Percentiles rank a stretch among this genome's conserved stretches.
Evolutionary conservation across 2,329 filamentous ascomycete genomes (phyloP).

Genomic region (Trichoderma simmonsii): DNA sequence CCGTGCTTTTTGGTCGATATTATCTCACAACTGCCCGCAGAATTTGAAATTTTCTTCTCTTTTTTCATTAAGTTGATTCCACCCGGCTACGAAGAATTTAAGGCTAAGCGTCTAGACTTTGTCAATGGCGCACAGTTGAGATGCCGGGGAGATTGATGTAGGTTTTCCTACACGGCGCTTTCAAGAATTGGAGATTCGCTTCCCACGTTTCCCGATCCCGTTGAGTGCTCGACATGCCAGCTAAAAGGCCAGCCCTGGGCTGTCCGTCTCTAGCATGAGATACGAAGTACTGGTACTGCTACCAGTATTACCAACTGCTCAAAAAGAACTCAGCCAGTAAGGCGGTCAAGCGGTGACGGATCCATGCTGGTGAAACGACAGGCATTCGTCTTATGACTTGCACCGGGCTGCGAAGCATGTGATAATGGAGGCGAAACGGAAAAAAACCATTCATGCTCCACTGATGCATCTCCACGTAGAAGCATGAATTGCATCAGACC

Average conservation of each 20-base stretch:
- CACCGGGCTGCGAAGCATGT: conserved; percentile 4
- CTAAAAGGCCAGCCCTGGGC: not conserved
- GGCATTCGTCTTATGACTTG: not conserved
- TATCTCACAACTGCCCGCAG: conserved; percentile 2
- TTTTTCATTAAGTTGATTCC: conserved; percentile 56
- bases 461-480: conserved; percentile 10
- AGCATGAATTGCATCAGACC: conserved; percentile 4
- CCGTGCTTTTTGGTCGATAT: conserved; percentile 28
- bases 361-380: not conserved
- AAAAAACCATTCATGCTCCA: conserved; percentile 1
- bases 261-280: not conserved
- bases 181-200: conserved; percentile 62
- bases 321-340: not conserved
- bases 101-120: conserved; percentile 48
- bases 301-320: not conserved
- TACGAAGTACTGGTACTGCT: not conserved
- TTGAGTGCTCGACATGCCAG: conserved; percentile 58
- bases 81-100: conserved; percentile 52
- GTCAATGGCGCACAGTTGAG: conserved; percentile 53
- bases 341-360: not conserved
- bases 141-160: conserved; percentile 54
- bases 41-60: conserved; percentile 30
- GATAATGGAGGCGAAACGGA: conserved; percentile 4
- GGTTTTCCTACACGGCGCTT: conserved; percentile 49
- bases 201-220: conserved; percentile 57